Base-by-base conservation (phyloP, 2,329 filamentous ascomycete species). In the Amauroascus niger region DNA sequence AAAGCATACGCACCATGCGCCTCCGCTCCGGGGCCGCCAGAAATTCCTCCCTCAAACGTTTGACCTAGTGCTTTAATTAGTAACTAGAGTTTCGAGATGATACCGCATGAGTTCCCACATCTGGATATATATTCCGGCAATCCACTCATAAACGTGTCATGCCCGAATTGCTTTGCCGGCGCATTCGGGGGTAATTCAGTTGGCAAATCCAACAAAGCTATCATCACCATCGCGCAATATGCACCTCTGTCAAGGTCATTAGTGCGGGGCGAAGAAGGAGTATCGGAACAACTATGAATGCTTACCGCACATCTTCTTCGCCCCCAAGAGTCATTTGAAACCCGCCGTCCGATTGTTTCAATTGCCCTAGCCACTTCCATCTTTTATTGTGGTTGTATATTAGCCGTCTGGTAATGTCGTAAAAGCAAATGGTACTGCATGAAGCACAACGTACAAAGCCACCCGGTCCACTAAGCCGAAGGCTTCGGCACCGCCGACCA, bases 1-100 rank as follows among this genome's bases (percentile, higher is more conserved):
- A 97, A 97, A 24, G 91, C 88, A 73, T 97, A 98, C 59, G 88
- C 93, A 57, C 93, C 93, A 71, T 98, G 93, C 52, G 91, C 93
- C 76, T 98, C 93, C 59, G 86, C 83, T 56, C 84, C 85, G 50
- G 90, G 93, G 59, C 85, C 84, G 53, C 82, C 86, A 59, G 87
- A 90, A 61, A 98, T 89, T 47, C 93, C 93, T 59, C 93, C 93
- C 74, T 98, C 93, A 69, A 86, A 96, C 9, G 88, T 94, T 77
- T 97, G 91, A 67, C 87, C 86, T 88, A 52, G 33, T 33, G 16
- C 13, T 28, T 16, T 20, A 6, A 48, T 57, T 37, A 56, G 55
- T 30, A n/a, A 9, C 45, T 20, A n/a, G 22, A 39, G 20, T 43
- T 33, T 28, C 22, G 16, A 45, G 48, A 46, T 24, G n/a, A 20